A percentile compares a stretch with the other conserved stretches of the same genome.
These are phyloP conservation scores for Epichloe sylvatica DNA, from an alignment of 2,329 filamentous ascomycete species.

Conservation along the genomic window DNA sequence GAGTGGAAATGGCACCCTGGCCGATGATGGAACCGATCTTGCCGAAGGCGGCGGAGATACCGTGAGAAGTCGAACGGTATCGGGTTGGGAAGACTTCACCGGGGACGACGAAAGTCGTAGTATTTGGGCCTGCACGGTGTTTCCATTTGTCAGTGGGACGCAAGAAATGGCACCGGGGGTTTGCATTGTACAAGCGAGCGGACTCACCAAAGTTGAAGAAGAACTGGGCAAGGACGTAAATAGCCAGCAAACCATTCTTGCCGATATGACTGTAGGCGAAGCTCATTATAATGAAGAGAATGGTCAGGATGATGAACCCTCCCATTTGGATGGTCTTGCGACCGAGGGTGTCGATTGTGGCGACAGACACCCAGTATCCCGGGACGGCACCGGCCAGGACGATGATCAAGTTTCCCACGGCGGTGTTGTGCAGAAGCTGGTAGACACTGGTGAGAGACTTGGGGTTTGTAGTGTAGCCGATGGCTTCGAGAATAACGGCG, in stretches of 20 bases:
- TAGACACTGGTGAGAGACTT: conserved; percentile 40
- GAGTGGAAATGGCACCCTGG: conserved; percentile 42
- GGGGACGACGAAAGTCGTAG: conserved; percentile 43
- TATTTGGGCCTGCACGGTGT: conserved; percentile 30
- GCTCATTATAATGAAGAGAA: conserved; percentile 48
- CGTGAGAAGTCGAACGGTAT: conserved; percentile 43
- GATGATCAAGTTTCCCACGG: conserved; percentile 65
- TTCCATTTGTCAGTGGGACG: not conserved
- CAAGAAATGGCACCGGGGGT: too few relatives aligned
- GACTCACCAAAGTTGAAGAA: conserved; percentile 41
- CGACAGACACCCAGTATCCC: conserved; percentile 70
- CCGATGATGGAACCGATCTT: conserved; percentile 45
- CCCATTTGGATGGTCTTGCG: conserved; percentile 64
- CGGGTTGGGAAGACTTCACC: conserved; percentile 43
- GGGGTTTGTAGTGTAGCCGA: conserved; percentile 47
- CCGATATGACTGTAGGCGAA: conserved; percentile 43
- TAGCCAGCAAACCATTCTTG: conserved; percentile 38
- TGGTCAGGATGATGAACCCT: conserved; percentile 46
- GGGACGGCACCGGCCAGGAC: conserved; percentile 68
- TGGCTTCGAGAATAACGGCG: conserved; percentile 53
- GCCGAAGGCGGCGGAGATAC: conserved; percentile 40
- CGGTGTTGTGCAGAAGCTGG: conserved; percentile 56
- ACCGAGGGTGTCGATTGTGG: conserved; percentile 57
- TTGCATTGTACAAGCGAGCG: too few relatives aligned
- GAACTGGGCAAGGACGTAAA: conserved; percentile 43